Percentiles rank a stretch among this genome's conserved stretches.
Evolutionary conservation across 345 rosid genomes (phyloP).

Genomic region (Boechera stricta): DNA sequence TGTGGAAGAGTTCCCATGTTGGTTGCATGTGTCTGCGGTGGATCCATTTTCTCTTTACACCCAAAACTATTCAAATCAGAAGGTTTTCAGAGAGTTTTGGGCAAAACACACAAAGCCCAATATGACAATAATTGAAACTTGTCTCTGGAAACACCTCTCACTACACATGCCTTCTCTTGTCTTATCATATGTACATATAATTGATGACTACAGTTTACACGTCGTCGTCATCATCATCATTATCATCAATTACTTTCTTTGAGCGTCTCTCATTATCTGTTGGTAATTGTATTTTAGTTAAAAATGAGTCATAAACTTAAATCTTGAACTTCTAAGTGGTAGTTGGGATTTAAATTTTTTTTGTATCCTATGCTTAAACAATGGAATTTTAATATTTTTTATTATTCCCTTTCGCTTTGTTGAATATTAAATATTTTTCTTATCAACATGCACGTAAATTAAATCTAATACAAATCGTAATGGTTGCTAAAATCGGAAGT

Average conservation of each 20-base stretch:
- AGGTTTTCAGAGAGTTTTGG: conserved; percentile 26
- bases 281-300: not conserved
- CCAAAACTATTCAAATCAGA: conserved; percentile 31
- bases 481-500: not conserved
- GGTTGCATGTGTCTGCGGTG: conserved; percentile 46
- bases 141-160: conserved; percentile 24
- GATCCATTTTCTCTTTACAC: conserved; percentile 44
- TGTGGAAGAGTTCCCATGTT: conserved; percentile 38
- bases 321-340: not conserved
- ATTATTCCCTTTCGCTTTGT: not conserved
- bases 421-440: not conserved
- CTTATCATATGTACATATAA: conserved; percentile 17
- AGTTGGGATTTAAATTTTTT: no score
- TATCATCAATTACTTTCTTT: not conserved
- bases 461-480: not conserved
- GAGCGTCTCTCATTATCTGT: not conserved
- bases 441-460: not conserved
- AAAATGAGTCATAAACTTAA: not conserved
- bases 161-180: conserved; percentile 33
- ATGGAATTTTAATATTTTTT: not conserved
- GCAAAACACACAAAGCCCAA: conserved; percentile 36
- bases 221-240: conserved; percentile 7
- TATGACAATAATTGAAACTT: conserved; percentile 34
- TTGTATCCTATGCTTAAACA: not conserved
- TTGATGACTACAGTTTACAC: conserved; percentile 17